phyloP scores from a whole-genome alignment of 192 early-diverging fungal species.

The Kappamyces sp. region DNA sequence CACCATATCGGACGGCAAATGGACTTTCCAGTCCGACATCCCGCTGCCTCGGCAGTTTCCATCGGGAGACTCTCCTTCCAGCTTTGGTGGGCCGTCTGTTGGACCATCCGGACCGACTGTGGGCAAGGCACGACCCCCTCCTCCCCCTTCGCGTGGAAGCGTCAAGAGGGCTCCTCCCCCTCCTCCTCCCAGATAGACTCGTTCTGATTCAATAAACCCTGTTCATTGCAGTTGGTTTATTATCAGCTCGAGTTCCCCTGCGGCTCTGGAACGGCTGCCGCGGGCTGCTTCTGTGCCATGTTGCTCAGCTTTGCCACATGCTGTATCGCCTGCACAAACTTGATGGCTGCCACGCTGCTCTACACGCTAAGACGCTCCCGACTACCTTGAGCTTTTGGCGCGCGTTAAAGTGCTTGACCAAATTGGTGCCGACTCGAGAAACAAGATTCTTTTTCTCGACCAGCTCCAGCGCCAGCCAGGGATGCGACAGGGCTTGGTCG shows the following conservation, averaged over 20 bases:
- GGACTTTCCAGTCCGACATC: constrained; percentile 40
- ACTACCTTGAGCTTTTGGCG: constrained; percentile 19
- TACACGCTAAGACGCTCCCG: background rate
- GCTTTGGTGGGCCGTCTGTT: background rate
- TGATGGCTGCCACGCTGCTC: constrained; percentile 13
- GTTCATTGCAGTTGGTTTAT: too few relatives aligned
- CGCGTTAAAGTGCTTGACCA: constrained; percentile 30
- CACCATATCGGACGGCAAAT: constrained; percentile 28
- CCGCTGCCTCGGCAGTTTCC: constrained; percentile 39
- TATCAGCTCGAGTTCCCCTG: too few relatives aligned
- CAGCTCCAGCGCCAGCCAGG: constrained; percentile 14
- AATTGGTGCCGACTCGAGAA: constrained; percentile 19
- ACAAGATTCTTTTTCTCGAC: constrained; percentile 15
- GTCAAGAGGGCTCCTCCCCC: constrained; percentile 8
- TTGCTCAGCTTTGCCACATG: too few relatives aligned
- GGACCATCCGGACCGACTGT: constrained; percentile 16
- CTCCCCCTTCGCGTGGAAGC: constrained; percentile 15
- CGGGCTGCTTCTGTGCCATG: too few relatives aligned
- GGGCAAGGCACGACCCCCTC: constrained; percentile 16
- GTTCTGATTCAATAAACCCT: background rate
- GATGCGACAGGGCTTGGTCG: constrained; percentile 24
- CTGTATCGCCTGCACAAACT: background rate
- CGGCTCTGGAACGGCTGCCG: too few relatives aligned
- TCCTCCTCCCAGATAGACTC: constrained; percentile 10
- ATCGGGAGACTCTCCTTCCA: constrained; percentile 16